Base-by-base conservation (phyloP, 129 eudicot species). In the Mikania micrantha region DNA sequence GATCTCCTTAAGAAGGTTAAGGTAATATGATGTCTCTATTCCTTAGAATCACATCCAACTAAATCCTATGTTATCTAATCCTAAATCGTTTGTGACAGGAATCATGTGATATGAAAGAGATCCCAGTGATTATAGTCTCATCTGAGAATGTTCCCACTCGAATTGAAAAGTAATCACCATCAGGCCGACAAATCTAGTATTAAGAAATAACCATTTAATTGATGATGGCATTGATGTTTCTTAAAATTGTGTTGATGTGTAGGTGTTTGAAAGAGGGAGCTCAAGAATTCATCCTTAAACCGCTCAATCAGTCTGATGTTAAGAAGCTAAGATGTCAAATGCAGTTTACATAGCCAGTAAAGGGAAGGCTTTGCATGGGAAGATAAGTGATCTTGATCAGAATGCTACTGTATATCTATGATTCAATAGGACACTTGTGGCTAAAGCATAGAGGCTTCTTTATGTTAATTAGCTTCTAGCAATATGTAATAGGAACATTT, bases 251-350 rank as follows among this genome's bases (percentile, higher is more conserved):
- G 40, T 60, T 69, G 47, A 21, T 57, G 25, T n/a, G 34, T 67
- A 89, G 96, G 90, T 89, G 96, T 74, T 47, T 86, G 78, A 83
- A 89, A 72, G 96, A 81, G 66, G 96, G 96, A 28, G 94, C 96
- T 58, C 70, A 86, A 74, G 80, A 79, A 79, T 89, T 85, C 81
- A 81, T 89, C 75, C 44, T 85, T 54, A 89, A 89, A 78, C 94
- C 96, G 29, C 86, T 89, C 56, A 89, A 83, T 53, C 85, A 53
- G 67, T 80, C 94, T 39, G 96, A 89, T 75, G 83, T 89, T 38
- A 74, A 81, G 83, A 85, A 79, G 69, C 61, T 89, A 64, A 83
- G 85, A 77, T 79, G 84, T 42, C 82, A 88, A 56, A 72, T 72
- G 82, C 76, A 64, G 44, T 66, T 76, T 36, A 66, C 52, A 9